phyloP scores from a whole-genome alignment of 2,329 filamentous ascomycete species.

The Colletotrichum plurivorum region DNA sequence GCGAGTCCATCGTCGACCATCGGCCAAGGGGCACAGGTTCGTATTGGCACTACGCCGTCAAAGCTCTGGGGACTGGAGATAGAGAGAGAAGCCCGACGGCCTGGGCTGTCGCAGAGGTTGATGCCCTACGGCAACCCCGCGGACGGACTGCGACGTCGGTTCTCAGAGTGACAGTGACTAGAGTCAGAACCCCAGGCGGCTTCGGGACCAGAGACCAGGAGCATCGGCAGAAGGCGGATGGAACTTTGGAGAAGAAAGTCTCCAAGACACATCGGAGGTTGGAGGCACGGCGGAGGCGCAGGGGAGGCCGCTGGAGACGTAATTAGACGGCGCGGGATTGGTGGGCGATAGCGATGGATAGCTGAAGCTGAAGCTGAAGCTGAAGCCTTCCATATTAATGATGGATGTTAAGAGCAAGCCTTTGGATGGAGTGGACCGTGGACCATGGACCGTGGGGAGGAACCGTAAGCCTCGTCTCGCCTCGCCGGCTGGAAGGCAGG shows the following conservation, averaged over 20 bases:
- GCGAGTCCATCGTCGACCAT: no score
- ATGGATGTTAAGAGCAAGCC: no score
- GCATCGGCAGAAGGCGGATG: background rate
- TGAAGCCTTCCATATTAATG: no score
- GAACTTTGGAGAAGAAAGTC: conserved; percentile 13
- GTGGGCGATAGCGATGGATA: conserved; percentile 13
- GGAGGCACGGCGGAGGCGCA: background rate
- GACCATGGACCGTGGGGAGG: no score
- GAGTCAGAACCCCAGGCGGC: background rate
- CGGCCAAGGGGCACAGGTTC: no score
- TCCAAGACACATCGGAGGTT: conserved; percentile 5
- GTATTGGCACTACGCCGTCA: no score
- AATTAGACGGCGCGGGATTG: conserved; percentile 24
- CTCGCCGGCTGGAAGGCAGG: background rate
- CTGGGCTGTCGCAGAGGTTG: background rate
- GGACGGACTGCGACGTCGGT: conserved; percentile 4
- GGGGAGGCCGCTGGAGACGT: conserved; percentile 1
- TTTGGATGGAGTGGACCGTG: no score
- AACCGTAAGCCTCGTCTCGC: no score
- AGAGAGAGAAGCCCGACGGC: background rate
- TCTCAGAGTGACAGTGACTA: background rate
- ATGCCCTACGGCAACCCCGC: conserved; percentile 3
- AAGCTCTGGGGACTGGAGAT: no score
- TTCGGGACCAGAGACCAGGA: background rate
- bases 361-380: background rate